Evolutionary conservation across 192 early-diverging fungal genomes (phyloP).

Genomic region (Pilaira anomala): DNA sequence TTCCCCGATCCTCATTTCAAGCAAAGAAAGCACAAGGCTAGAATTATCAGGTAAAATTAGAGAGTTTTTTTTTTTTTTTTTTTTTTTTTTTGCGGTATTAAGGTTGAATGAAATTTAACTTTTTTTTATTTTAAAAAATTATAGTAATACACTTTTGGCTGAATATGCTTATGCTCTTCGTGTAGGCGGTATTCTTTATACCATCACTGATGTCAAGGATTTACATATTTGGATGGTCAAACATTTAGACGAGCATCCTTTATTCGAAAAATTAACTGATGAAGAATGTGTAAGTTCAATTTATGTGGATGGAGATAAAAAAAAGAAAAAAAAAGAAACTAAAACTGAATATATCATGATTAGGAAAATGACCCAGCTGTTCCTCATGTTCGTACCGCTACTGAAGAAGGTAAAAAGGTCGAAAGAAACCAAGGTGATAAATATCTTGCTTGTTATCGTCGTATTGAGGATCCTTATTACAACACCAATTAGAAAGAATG

Average conservation of each 20-base stretch:
- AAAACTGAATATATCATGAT: neutral
- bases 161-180: slow-evolving; percentile 97
- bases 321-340: neutral
- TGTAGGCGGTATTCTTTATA: slow-evolving; percentile 90
- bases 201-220: slow-evolving; percentile 91
- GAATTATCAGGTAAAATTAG: slow-evolving; percentile 86
- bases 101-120: too few species aligned
- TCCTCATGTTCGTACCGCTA: slow-evolving; percentile 77
- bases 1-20: slow-evolving; percentile 99
- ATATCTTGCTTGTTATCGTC: slow-evolving; percentile 82
- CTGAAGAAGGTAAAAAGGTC: slow-evolving; percentile 99
- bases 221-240: slow-evolving; percentile 95
- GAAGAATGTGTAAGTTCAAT: slow-evolving; percentile 60
- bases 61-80: too few species aligned
- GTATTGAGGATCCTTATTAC: slow-evolving; percentile 60
- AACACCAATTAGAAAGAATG: slow-evolving; percentile 4
- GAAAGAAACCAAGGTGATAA: slow-evolving; percentile 94
- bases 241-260: slow-evolving; percentile 88
- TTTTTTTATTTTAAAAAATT: neutral
- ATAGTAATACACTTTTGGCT: slow-evolving; percentile 67
- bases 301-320: neutral
- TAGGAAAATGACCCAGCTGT: slow-evolving; percentile 84
- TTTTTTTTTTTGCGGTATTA: too few species aligned
- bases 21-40: slow-evolving; percentile 95
- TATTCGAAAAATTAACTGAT: slow-evolving; percentile 83